A percentile compares a stretch with the other conserved stretches of the same genome.
phyloP scores from a whole-genome alignment of 1,284 basidiomycete genomes.

The Leccinum griseonigrum region DNA sequence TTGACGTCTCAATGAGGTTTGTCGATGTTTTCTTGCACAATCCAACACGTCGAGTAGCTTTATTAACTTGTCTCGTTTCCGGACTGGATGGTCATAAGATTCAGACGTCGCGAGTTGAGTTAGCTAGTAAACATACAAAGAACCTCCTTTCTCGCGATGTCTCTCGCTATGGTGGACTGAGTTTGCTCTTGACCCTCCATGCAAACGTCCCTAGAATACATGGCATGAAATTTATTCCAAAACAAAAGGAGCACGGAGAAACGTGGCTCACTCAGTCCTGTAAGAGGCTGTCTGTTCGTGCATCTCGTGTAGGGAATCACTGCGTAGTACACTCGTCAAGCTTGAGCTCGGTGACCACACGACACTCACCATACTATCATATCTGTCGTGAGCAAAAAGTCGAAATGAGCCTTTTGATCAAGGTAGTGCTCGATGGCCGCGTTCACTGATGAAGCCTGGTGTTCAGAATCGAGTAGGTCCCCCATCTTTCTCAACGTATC shows the following conservation, averaged over 20 bases:
- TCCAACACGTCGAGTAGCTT: constrained; percentile 1
- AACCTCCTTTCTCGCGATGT: background rate
- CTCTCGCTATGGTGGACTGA: background rate
- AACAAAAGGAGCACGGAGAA: background rate
- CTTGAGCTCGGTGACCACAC: background rate
- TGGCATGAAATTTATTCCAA: background rate
- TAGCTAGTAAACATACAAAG: background rate
- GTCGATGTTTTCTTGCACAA: constrained; percentile 7
- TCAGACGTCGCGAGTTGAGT: background rate
- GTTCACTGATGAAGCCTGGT: background rate
- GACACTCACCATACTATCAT: background rate
- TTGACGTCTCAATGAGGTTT: background rate
- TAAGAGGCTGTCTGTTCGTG: background rate
- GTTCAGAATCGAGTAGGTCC: background rate
- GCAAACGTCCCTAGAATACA: too few species aligned
- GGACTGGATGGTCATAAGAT: background rate
- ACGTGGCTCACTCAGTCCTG: background rate
- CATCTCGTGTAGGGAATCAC: background rate
- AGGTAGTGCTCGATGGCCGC: background rate
- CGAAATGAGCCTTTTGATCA: background rate
- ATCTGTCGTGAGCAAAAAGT: background rate
- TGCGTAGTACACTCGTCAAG: background rate
- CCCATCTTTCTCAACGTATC: background rate
- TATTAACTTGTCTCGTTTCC: constrained; percentile 8
- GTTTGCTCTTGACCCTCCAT: background rate